phyloP scores from a whole-genome alignment of 2,329 filamentous ascomycete genomes.

The Fusarium redolens region DNA sequence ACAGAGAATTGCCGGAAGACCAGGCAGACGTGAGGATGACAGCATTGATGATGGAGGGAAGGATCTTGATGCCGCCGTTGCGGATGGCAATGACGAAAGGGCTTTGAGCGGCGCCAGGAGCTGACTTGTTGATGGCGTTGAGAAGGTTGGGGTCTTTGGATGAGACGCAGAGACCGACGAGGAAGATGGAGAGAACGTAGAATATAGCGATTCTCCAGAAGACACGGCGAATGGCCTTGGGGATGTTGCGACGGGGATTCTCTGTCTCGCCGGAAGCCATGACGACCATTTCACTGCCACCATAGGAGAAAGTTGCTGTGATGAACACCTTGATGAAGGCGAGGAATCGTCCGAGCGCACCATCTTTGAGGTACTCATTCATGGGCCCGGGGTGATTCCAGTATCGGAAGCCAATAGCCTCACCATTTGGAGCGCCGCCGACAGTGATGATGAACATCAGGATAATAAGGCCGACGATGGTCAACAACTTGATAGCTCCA shows the following conservation, averaged over 20 bases:
- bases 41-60: slow-evolving; percentile 76
- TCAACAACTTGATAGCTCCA: slow-evolving; percentile 68
- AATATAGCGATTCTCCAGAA: slow-evolving; percentile 72
- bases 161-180: slow-evolving; percentile 71
- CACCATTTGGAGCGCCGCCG: slow-evolving; percentile 63
- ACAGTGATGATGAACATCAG: slow-evolving; percentile 59
- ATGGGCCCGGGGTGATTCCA: slow-evolving; percentile 58
- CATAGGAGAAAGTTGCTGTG: slow-evolving; percentile 70
- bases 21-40: slow-evolving; percentile 74
- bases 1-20: slow-evolving; percentile 70
- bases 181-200: slow-evolving; percentile 70
- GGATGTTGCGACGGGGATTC: slow-evolving; percentile 7
- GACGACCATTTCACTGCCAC: slow-evolving; percentile 71
- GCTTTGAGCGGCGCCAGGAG: slow-evolving; percentile 54
- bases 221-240: slow-evolving; percentile 70
- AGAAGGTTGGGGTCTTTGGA: slow-evolving; percentile 73
- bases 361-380: slow-evolving; percentile 60
- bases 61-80: slow-evolving; percentile 70
- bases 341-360: slow-evolving; percentile 64
- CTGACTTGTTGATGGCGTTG: slow-evolving; percentile 64
- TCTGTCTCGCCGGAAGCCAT: slow-evolving; percentile 61
- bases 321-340: slow-evolving; percentile 69
- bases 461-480: slow-evolving; percentile 68
- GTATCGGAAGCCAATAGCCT: slow-evolving; percentile 56
- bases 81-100: slow-evolving; percentile 76